These are phyloP conservation scores for Metschnikowia reukaufii DNA, from an alignment of 805 yeast genomes.

Conservation along the genomic window DNA sequence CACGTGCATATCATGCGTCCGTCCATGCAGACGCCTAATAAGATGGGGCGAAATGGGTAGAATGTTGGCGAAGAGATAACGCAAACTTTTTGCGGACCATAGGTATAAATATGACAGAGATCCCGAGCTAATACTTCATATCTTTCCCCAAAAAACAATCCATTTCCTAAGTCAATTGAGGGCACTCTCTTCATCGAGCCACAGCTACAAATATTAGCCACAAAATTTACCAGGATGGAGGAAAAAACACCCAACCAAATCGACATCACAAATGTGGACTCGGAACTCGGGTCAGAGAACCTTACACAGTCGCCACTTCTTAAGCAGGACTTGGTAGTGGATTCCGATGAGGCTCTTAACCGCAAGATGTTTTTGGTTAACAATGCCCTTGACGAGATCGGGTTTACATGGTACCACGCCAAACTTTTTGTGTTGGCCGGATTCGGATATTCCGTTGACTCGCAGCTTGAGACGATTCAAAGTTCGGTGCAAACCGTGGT, in stretches of 20 bases:
- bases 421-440: constrained; percentile 53
- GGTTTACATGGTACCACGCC: constrained; percentile 57
- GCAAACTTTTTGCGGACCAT: too few species aligned
- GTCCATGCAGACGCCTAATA: too few species aligned
- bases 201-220: constrained; percentile 36
- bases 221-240: not conserved
- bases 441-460: constrained; percentile 52
- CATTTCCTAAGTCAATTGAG: too few species aligned
- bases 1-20: too few species aligned
- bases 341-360: constrained; percentile 31
- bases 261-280: not conserved
- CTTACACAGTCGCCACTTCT: not conserved
- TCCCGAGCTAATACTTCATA: too few species aligned
- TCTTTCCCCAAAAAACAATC: too few species aligned
- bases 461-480: constrained; percentile 45
- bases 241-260: not conserved
- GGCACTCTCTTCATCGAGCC: too few species aligned
- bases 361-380: constrained; percentile 47
- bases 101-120: too few species aligned
- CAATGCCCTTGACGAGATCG: constrained; percentile 59
- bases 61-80: too few species aligned
- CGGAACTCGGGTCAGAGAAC: not conserved
- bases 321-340: constrained; percentile 2
- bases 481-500: constrained; percentile 47
- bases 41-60: too few species aligned